Evolutionary conservation across 2,329 filamentous ascomycete species (phyloP), one percentile per base, ranked within the genome.

Genomic region (Phyllosticta ampelicida): DNA sequence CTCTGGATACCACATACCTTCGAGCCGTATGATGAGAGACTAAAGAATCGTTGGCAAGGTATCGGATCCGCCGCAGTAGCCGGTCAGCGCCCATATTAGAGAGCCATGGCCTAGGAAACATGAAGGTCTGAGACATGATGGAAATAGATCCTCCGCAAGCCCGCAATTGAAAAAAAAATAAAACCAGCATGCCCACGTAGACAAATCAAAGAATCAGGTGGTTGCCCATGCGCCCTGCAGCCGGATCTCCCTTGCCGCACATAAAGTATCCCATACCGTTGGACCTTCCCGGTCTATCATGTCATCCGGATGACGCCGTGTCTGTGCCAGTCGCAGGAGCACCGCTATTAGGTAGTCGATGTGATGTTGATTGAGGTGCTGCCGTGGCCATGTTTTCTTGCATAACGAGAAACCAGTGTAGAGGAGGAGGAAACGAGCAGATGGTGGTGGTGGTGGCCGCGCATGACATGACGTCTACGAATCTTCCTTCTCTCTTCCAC

Each of bases 401-500:
- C 29, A 10, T 36, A 36, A 36, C 29, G 2, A 44, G 11, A n/a
- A 52, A 56, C 13, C 18, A 23, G 36, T 26, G 6, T 21, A 49
- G 16, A 28, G 11, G n/a, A n/a, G n/a, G n/a, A n/a, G n/a, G n/a
- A n/a, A n/a, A n/a, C n/a, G n/a, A n/a, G n/a, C n/a, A n/a, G n/a
- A n/a, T n/a, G n/a, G n/a, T n/a, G n/a, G n/a, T n/a, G n/a, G n/a
- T n/a, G n/a, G 13, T 18, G 16, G 16, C 19, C 5, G 13, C 11
- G 51, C 4, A 28, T 11, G 9, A 16, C 9, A 18, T 29, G 23
- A 49, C 48, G 54, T 51, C 51, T 56, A 56, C 11, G 51, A 51
- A 36, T 58, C 55, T 51, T 58, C 55, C 55, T 58, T 58, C 36
- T 58, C 55, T 13, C 55, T 58, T 51, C 51, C 55, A 13, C 55